Percentiles rank a stretch among this genome's conserved stretches.
These are phyloP conservation scores for Trypethelium eluteriae DNA, from an alignment of 495 filamentous ascomycete species.

Conservation along the genomic window DNA sequence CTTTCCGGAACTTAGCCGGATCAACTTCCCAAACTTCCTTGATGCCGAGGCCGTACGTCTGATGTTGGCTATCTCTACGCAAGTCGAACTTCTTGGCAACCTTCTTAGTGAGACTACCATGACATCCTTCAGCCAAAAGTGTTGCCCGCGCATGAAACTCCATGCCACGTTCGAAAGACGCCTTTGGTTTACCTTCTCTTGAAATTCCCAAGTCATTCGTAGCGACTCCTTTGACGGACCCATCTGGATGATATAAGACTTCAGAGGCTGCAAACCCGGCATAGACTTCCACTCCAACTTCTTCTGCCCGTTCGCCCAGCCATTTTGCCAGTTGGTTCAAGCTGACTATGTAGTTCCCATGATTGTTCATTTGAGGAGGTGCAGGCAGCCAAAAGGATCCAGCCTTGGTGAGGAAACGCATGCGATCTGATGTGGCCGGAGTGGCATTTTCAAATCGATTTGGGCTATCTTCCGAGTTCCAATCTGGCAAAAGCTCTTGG, in stretches of 20 bases:
- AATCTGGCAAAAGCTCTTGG: conserved; percentile 87
- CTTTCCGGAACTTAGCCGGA: conserved; percentile 84
- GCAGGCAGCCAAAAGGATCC: conserved; percentile 69
- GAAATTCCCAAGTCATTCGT: conserved; percentile 89
- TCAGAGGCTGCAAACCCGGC: conserved; percentile 93
- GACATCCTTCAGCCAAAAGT: conserved; percentile 91
- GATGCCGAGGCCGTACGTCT: conserved; percentile 89
- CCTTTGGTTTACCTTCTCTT: conserved; percentile 74
- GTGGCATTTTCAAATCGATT: conserved; percentile 78
- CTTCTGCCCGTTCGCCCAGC: conserved; percentile 90
- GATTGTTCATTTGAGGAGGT: conserved; percentile 96
- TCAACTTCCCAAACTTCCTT: conserved; percentile 98
- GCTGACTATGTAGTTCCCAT: conserved; percentile 95
- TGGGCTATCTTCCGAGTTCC: conserved; percentile 79
- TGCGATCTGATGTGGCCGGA: conserved; percentile 70
- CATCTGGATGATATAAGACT: conserved; percentile 77
- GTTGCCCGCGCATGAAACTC: conserved; percentile 94
- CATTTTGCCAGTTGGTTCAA: conserved; percentile 91
- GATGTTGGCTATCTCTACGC: conserved; percentile 76
- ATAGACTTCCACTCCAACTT: conserved; percentile 96
- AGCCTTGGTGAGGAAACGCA: conserved; percentile 90
- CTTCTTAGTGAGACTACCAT: conserved; percentile 93
- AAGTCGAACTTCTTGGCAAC: conserved; percentile 93
- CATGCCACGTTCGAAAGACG: conserved; percentile 94
- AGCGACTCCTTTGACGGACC: conserved; percentile 86